phyloP scores from a whole-genome alignment of 257 asterid genomes.

The Linderniella brevidens region DNA sequence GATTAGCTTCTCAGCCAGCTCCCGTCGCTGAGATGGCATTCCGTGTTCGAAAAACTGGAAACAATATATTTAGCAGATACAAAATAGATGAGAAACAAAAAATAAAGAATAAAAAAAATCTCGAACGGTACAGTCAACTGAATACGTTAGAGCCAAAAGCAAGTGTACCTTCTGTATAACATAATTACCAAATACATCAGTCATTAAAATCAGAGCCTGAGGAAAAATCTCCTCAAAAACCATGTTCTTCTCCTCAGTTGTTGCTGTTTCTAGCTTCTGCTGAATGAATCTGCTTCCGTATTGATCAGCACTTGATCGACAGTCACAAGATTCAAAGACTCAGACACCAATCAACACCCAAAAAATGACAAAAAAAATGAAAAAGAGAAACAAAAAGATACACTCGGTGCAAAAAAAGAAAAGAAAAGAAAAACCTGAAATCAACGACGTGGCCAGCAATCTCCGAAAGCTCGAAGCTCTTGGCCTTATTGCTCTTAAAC shows the following conservation, averaged over 20 bases:
- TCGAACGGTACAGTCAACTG: too few relatives aligned
- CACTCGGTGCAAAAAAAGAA: too few relatives aligned
- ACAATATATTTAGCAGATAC: slow-evolving; percentile 4
- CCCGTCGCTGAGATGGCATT: slow-evolving; percentile 50
- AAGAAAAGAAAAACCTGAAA: too few relatives aligned
- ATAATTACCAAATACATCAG: slow-evolving; percentile 65
- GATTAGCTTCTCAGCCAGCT: slow-evolving; percentile 41
- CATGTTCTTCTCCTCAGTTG: slow-evolving; percentile 48
- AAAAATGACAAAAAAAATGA: too few relatives aligned
- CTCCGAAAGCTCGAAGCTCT: too few relatives aligned
- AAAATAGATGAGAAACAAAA: not conserved
- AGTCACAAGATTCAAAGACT: too few relatives aligned
- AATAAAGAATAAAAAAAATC: too few relatives aligned
- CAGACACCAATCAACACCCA: too few relatives aligned
- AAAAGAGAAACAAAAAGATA: too few relatives aligned
- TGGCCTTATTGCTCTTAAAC: too few relatives aligned
- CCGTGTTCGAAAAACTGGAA: slow-evolving; percentile 64
- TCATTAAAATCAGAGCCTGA: slow-evolving; percentile 16
- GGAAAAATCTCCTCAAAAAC: slow-evolving; percentile 16
- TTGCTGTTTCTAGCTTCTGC: slow-evolving; percentile 61
- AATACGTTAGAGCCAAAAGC: too few relatives aligned
- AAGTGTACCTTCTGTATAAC: slow-evolving; percentile 57
- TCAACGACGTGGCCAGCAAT: too few relatives aligned
- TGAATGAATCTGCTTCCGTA: slow-evolving; percentile 75
- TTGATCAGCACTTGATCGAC: slow-evolving; percentile 38